phyloP scores from a whole-genome alignment of 257 asterid genomes.

The Oldenlandia corymbosa region DNA sequence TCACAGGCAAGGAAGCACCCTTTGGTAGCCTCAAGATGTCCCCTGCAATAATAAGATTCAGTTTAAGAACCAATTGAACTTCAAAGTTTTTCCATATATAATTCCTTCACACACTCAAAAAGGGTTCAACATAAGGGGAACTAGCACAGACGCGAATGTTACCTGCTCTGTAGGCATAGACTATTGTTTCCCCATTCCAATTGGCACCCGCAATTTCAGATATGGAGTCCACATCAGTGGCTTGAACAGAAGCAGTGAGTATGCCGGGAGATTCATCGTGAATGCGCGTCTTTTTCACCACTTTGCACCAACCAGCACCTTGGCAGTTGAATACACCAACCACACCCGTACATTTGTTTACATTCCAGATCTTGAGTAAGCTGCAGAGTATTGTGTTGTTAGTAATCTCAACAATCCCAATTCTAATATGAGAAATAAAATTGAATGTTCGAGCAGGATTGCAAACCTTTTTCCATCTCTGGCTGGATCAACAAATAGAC shows the following conservation, averaged over 20 bases:
- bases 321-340: conserved; percentile 97
- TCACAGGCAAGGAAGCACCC: conserved; percentile 78
- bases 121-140: not conserved
- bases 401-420: not conserved
- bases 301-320: conserved; percentile 96
- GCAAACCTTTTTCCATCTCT: conserved; percentile 81
- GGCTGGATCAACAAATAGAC: conserved; percentile 86
- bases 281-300: conserved; percentile 70
- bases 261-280: conserved; percentile 88
- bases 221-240: conserved; percentile 58
- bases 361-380: conserved; percentile 93
- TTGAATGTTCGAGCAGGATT: not conserved
- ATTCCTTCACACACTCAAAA: not conserved
- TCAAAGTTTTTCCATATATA: not conserved
- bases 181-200: conserved; percentile 72
- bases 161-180: conserved; percentile 62
- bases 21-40: conserved; percentile 54
- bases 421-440: not conserved
- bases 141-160: not conserved
- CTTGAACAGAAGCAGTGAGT: conserved; percentile 69
- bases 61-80: conserved; percentile 7
- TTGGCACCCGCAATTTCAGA: conserved; percentile 65
- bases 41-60: conserved; percentile 20
- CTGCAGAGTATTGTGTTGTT: conserved; percentile 28
- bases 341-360: conserved; percentile 67